Conservation (phyloP, 345 rosid species). For the Cardiospermum halicacabum region DNA sequence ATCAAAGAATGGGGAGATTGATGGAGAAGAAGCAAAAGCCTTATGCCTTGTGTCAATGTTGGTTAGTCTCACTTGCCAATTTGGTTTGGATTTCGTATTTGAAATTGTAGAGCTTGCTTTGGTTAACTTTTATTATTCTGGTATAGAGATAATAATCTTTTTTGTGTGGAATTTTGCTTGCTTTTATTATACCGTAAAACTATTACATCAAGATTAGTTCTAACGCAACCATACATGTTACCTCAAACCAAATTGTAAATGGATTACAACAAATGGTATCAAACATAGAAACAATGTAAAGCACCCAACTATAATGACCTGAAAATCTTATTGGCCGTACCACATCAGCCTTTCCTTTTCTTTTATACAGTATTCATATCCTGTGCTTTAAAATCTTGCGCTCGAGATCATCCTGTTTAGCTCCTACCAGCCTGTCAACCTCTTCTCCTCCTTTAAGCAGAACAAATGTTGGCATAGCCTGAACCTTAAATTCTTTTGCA, state of each 20-base stretch:
- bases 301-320: background rate
- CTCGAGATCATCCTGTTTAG: slow-evolving; percentile 48
- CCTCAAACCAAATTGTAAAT: background rate
- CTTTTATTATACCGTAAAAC: background rate
- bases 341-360: background rate
- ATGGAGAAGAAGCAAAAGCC: background rate
- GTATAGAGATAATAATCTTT: background rate
- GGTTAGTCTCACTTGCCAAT: background rate
- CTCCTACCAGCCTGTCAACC: slow-evolving; percentile 53
- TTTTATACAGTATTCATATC: background rate
- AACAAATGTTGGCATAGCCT: slow-evolving; percentile 50
- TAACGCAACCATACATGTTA: background rate
- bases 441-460: slow-evolving; percentile 62
- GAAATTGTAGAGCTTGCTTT: background rate
- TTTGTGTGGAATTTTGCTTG: background rate
- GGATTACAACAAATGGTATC: background rate
- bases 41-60: background rate
- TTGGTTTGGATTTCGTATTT: background rate
- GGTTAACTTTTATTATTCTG: background rate
- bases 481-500: slow-evolving; percentile 32
- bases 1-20: background rate
- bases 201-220: background rate
- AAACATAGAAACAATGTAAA: background rate
- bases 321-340: background rate
- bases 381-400: slow-evolving; percentile 49